These are phyloP conservation scores for Talaromyces rugulosus DNA, from an alignment of 2,329 filamentous ascomycete species.

Conservation along the genomic window DNA sequence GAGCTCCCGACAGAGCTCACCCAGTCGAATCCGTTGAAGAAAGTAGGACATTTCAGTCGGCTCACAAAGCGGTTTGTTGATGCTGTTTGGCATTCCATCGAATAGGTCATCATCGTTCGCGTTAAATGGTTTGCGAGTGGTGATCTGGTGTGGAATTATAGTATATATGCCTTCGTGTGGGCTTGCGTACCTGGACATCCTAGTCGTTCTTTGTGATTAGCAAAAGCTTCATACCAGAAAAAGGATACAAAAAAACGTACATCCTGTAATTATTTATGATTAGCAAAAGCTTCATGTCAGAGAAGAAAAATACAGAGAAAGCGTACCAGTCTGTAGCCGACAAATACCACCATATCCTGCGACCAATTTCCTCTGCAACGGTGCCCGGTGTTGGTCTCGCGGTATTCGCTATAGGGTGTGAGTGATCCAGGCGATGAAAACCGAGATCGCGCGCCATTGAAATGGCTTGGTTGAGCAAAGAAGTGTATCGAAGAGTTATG, in stretches of 20 bases:
- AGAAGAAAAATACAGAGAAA: neutral
- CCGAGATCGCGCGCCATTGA: slow-evolving; percentile 18
- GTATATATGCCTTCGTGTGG: slow-evolving; percentile 34
- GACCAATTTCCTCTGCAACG: slow-evolving; percentile 29
- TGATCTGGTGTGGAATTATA: slow-evolving; percentile 36
- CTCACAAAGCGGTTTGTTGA: slow-evolving; percentile 18
- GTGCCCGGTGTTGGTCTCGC: slow-evolving; percentile 6
- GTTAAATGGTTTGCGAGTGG: slow-evolving; percentile 33
- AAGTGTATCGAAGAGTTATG: slow-evolving; percentile 28
- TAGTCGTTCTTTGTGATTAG: neutral
- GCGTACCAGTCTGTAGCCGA: slow-evolving; percentile 33
- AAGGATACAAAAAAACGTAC: slow-evolving; percentile 3
- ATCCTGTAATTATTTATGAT: slow-evolving; percentile 25
- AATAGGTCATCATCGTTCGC: slow-evolving; percentile 31
- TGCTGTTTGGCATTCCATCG: slow-evolving; percentile 21
- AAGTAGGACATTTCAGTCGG: slow-evolving; percentile 39
- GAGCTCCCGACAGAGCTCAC: slow-evolving; percentile 33
- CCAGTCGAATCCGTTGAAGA: slow-evolving; percentile 30
- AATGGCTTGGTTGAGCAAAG: slow-evolving; percentile 27
- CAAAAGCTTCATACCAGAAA: neutral
- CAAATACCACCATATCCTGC: slow-evolving; percentile 42
- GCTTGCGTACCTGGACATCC: slow-evolving; percentile 18
- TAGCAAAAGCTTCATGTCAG: neutral
- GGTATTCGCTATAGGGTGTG: neutral
- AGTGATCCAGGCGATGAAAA: slow-evolving; percentile 17